Evolutionary conservation across 2,329 filamentous ascomycete species (phyloP), one percentile per base, ranked within the genome.

Genomic region (Berkeleyomyces basicola): DNA sequence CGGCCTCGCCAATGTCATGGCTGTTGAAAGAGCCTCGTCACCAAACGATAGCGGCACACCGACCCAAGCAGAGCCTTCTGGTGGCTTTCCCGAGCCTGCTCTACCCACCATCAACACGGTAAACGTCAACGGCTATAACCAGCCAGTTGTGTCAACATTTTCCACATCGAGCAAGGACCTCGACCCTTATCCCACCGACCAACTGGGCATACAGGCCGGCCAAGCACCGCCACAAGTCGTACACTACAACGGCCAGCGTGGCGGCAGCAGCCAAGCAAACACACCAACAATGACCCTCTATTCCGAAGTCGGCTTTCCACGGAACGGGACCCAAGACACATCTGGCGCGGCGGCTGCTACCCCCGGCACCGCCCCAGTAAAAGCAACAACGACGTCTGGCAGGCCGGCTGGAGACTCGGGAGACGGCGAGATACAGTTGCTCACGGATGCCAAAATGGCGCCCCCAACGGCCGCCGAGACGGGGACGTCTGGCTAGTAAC

Each of bases 141-240:
- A 85, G 69, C 83, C 84, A 4, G 75, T 86, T 31, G 80, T 86
- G 51, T 86, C 83, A 53, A 84, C 82, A 31, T 87, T 87, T 68
- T 86, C 83, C 43, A 87, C 84, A 1, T 86, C 83, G 7, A 86
- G 83, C 72, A 84, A 84, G 70, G 84, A 87, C 69, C 73, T 87
- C 40, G 81, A 86, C 68, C 84, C 81, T 0, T 86, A 86, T 68
- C 83, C 84, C 4, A 84, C 82, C 37, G 81, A 86, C 67, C 76
- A 85, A 59, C 73, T 86, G 4, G 83, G 82, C 14, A 78, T 81
- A 2, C 80, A 84, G 67, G 79, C 79, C 46, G 82, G 82, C 14
- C 82, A 85, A 70, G 75, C 79, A 14, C 82, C 82, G 36, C 83
- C 83, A 7, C 83, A 86, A 68, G 83, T 86, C 2, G 76, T 86